Base-by-base conservation (phyloP, 129 eudicot genomes). In the Saposhnikovia divaricata region DNA sequence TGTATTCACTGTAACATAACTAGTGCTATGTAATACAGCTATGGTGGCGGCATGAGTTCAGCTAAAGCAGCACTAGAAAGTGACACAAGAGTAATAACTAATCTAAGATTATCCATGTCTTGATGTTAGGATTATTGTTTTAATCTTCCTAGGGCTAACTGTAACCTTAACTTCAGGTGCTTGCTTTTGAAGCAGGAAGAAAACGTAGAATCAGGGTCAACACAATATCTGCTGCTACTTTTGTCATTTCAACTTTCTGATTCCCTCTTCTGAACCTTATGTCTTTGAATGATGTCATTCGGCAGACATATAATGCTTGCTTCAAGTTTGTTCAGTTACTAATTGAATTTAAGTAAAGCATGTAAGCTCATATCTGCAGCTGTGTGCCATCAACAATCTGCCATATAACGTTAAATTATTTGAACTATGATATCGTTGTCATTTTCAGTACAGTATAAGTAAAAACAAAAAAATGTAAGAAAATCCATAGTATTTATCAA, bases 41-140 rank as follows among this genome's bases (percentile, higher is more conserved):
- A 94, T 78, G 98, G 98, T 80, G 98, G 98, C 77, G 98, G 98
- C 51, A 94, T 94, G 98, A 94, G 97, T 81, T 91, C 98, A 73
- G 98, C 98, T 77, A 94, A 94, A 87, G 97, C 98, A 40, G 97
- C 97, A 25, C 87, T 94, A 34, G 98, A 94, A 89, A 92, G 98
- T 81, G 98, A 94, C 81, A 91, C 97, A 68, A 86, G 83, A 88
- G 98, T 92, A 72, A 87, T 82, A 66, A 63, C 78, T 66, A 46
- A 43, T 65, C 75, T 59, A 27, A 10, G 72, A 53, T 43, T 14
- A 19, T 77, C 46, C 43, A 47, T 68, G 77, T 55, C 79, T 83
- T 16, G 65, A 25, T 66, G 21, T 9, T 47, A 74, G 39, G 11
- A 25, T 77, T 50, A 69, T 47, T n/a, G 23, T 19, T 11, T 16